phyloP scores from a whole-genome alignment of 2,329 filamentous ascomycete species.

The Cyclaneusma minus region DNA sequence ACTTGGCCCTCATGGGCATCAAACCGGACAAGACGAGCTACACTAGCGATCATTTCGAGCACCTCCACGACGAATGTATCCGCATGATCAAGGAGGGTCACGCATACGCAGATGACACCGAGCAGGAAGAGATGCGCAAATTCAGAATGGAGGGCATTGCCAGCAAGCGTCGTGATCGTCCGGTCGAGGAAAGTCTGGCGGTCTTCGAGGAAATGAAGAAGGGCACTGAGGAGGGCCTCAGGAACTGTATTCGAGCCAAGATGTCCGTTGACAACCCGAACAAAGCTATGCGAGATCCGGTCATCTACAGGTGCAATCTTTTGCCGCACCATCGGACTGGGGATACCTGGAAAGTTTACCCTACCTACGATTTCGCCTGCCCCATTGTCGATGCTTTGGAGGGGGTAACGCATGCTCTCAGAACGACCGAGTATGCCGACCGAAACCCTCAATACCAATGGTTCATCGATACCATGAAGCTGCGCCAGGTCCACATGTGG shows the following conservation, averaged over 20 bases:
- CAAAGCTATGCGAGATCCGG: constrained; percentile 89
- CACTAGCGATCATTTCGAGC: constrained; percentile 91
- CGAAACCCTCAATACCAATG: constrained; percentile 77
- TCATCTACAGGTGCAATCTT: constrained; percentile 90
- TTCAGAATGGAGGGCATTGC: constrained; percentile 75
- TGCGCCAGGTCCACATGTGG: constrained; percentile 71
- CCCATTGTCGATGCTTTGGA: constrained; percentile 68
- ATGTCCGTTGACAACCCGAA: constrained; percentile 85
- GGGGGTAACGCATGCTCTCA: constrained; percentile 69
- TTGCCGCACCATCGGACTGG: constrained; percentile 63
- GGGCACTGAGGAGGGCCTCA: constrained; percentile 61
- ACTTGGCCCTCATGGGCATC: constrained; percentile 81
- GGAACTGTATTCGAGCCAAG: constrained; percentile 89
- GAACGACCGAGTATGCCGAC: constrained; percentile 78
- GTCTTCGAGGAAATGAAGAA: constrained; percentile 91
- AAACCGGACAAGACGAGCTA: constrained; percentile 75
- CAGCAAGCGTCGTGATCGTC: constrained; percentile 64
- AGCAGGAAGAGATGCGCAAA: constrained; percentile 73
- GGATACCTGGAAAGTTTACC: constrained; percentile 69
- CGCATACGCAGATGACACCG: constrained; percentile 90
- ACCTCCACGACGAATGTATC: constrained; percentile 74
- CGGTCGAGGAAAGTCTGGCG: constrained; percentile 68
- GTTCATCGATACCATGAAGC: constrained; percentile 60
- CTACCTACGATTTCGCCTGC: constrained; percentile 76
- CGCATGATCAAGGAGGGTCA: constrained; percentile 73